Evolutionary conservation across 1,284 basidiomycete species (phyloP), one percentile per base, ranked within the genome.

Genomic region (Ganoderma lingzhi): DNA sequence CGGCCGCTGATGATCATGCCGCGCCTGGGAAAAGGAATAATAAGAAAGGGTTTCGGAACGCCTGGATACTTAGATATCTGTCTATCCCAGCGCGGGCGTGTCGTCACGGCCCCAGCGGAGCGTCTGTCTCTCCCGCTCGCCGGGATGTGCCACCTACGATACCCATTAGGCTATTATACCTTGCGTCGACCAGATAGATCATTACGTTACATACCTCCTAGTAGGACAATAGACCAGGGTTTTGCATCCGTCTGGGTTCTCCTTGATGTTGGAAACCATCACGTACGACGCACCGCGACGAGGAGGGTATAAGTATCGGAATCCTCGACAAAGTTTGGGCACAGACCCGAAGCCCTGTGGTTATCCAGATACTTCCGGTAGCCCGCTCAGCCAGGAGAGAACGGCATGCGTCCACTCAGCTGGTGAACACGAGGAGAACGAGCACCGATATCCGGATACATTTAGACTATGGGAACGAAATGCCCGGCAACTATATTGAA

Each of bases 161-260:
- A 53, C 48, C 48, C 48, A 53, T 53, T 53, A 53, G 48, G 15
- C 28, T 28, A 53, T 28, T 28, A 53, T 53, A 53, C 48, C 48
- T 9, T 2, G 23, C 48, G 10, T 3, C 8, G 48, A 28, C n/a
- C 23, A 14, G 48, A 53, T 53, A 28, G 48, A 53, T 28, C 23
- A 23, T 53, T 15, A 53, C 48, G 4, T 53, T 53, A 53, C 23
- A 14, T 28, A 28, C 23, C 48, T 48, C 45, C 9, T 48, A 23
- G 45, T 48, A 10, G 23, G 12, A 53, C 14, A 53, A 53, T 28
- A 28, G 48, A 53, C n/a, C 23, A 28, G 23, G 5, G 3, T 28
- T 28, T 28, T 53, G 48, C 23, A 19, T 19, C 42, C 3, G 42
- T 44, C 35, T 8, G 41, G 17, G 44, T 19, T 45, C 44, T 35